Conservation (phyloP, 805 yeast species). For the Grigorovia jiainica region DNA sequence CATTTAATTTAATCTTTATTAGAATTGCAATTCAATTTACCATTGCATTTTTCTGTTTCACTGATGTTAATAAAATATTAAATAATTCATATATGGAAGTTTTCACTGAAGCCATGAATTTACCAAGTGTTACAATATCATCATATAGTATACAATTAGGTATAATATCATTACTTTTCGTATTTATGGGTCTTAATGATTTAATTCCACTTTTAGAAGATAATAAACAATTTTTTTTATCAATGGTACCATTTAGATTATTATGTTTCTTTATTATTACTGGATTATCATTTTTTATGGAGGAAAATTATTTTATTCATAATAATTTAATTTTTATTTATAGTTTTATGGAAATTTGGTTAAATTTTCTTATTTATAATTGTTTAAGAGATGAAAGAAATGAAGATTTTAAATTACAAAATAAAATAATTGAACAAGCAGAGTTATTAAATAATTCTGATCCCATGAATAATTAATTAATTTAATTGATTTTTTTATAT, state of each 20-base stretch:
- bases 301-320: slow-evolving; percentile 37
- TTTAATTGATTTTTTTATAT: neutral
- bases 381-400: slow-evolving; percentile 57
- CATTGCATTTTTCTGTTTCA: slow-evolving; percentile 38
- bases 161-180: slow-evolving; percentile 37
- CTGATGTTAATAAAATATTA: slow-evolving; percentile 37
- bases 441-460: neutral
- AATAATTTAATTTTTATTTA: slow-evolving; percentile 54
- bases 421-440: slow-evolving; percentile 6
- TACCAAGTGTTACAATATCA: slow-evolving; percentile 29
- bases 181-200: slow-evolving; percentile 41
- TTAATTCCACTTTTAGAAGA: slow-evolving; percentile 45
- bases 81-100: slow-evolving; percentile 40
- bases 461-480: neutral
- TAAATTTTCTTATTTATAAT: slow-evolving; percentile 51
- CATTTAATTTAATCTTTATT: slow-evolving; percentile 38
- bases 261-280: slow-evolving; percentile 41
- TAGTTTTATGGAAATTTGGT: slow-evolving; percentile 60
- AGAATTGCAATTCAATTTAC: slow-evolving; percentile 39
- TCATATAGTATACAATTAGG: slow-evolving; percentile 40
- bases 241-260: slow-evolving; percentile 51
- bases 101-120: slow-evolving; percentile 50
- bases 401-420: slow-evolving; percentile 32
- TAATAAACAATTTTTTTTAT: slow-evolving; percentile 43
- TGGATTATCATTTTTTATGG: slow-evolving; percentile 39